These are phyloP conservation scores for Apiotrichum gamsii DNA, from an alignment of 1,284 basidiomycete genomes.

Conservation along the genomic window DNA sequence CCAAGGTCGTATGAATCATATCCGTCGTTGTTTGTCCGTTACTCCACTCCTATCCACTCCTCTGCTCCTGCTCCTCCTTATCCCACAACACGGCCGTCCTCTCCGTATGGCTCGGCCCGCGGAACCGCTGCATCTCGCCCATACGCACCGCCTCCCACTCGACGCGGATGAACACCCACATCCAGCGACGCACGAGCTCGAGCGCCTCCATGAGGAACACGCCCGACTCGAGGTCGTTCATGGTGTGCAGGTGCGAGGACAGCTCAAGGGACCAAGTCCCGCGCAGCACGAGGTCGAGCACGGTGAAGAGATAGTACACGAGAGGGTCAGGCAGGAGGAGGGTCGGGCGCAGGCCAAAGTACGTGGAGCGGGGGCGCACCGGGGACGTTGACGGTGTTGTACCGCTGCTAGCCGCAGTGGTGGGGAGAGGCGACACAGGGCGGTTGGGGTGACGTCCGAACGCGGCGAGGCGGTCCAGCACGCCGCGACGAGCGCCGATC, in stretches of 20 bases:
- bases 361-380: slow-evolving; percentile 33
- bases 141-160: slow-evolving; percentile 86
- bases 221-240: slow-evolving; percentile 70
- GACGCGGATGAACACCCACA: slow-evolving; percentile 93
- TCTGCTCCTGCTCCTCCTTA: slow-evolving; percentile 11
- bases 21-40: no score
- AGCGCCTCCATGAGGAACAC: slow-evolving; percentile 88
- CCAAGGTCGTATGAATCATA: no score
- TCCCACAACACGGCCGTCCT: slow-evolving; percentile 17
- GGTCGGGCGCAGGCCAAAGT: slow-evolving; percentile 63
- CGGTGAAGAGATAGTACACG: slow-evolving; percentile 77
- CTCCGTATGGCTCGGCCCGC: slow-evolving; percentile 3
- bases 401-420: neutral
- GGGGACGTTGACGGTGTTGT: slow-evolving; percentile 3
- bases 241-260: slow-evolving; percentile 76
- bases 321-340: slow-evolving; percentile 68
- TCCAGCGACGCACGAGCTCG: slow-evolving; percentile 82
- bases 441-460: neutral
- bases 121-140: slow-evolving; percentile 35
- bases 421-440: neutral
- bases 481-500: neutral
- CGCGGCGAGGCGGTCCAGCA: no score
- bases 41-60: no score
- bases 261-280: slow-evolving; percentile 94
- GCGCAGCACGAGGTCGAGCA: slow-evolving; percentile 80